These are phyloP conservation scores for Polyporus tsugae DNA, from an alignment of 1,284 basidiomycete species.

Conservation along the genomic window DNA sequence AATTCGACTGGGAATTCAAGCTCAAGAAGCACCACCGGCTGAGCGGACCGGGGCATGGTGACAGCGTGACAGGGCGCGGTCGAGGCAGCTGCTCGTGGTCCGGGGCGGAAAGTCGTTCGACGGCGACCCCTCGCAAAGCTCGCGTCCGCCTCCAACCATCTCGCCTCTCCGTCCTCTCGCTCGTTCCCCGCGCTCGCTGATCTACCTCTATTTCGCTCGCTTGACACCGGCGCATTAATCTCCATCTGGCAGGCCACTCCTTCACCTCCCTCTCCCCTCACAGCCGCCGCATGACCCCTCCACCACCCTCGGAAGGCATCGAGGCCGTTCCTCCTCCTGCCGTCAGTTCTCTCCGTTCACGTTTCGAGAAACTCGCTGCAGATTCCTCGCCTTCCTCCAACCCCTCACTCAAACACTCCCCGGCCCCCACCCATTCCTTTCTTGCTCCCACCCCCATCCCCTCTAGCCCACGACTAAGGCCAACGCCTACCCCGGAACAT, in stretches of 20 bases:
- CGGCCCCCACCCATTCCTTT: slow-evolving; percentile 30
- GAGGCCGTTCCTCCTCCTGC: slow-evolving; percentile 63
- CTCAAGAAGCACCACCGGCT: too few species aligned
- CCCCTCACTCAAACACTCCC: slow-evolving; percentile 32
- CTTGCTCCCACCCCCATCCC: slow-evolving; percentile 40
- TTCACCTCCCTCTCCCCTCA: slow-evolving; percentile 8
- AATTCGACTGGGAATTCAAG: too few species aligned
- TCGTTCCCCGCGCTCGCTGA: neutral
- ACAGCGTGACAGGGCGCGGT: neutral
- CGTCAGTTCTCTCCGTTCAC: slow-evolving; percentile 71
- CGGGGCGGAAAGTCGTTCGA: neutral
- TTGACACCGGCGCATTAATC: slow-evolving; percentile 7
- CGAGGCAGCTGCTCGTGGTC: neutral
- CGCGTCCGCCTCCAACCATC: neutral
- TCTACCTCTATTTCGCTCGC: neutral
- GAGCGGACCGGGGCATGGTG: too few species aligned
- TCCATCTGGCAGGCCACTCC: slow-evolving; percentile 6
- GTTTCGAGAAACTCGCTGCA: slow-evolving; percentile 67
- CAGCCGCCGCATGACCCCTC: slow-evolving; percentile 17
- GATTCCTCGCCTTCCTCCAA: slow-evolving; percentile 31
- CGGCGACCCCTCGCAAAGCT: neutral
- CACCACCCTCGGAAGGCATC: slow-evolving; percentile 33
- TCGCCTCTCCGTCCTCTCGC: neutral
- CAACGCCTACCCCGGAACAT: slow-evolving; percentile 45
- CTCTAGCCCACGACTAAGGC: slow-evolving; percentile 49